A percentile compares a stretch with the other conserved stretches of the same genome.
These are phyloP conservation scores for Mycena epipterygia DNA, from an alignment of 768 basidiomycete species.

Conservation along the genomic window DNA sequence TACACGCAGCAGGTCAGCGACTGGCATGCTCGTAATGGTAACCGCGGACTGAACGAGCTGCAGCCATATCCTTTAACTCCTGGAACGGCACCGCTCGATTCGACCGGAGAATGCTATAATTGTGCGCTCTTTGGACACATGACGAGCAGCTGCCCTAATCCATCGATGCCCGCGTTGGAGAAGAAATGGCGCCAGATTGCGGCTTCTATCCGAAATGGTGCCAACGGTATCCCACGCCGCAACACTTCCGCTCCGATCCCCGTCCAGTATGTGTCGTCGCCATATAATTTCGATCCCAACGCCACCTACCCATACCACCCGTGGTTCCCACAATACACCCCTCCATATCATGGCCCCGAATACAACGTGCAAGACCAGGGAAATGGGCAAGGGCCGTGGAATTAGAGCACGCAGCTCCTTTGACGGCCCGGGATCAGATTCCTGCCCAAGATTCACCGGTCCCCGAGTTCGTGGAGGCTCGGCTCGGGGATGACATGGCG, in stretches of 20 bases:
- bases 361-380: slow-evolving; percentile 21
- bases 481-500: slow-evolving; percentile 5
- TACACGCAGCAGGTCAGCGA: slow-evolving; percentile 27
- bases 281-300: neutral
- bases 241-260: neutral
- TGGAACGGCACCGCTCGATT: slow-evolving; percentile 33
- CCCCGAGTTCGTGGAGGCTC: slow-evolving; percentile 18
- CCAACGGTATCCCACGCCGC: neutral
- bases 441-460: neutral
- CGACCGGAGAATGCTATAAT: slow-evolving; percentile 37
- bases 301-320: neutral
- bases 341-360: neutral
- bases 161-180: slow-evolving; percentile 29
- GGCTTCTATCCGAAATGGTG: neutral
- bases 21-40: neutral
- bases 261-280: neutral
- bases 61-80: slow-evolving; percentile 39
- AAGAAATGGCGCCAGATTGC: slow-evolving; percentile 36
- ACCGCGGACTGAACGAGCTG: slow-evolving; percentile 12
- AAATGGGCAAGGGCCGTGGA: slow-evolving; percentile 26
- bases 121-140: slow-evolving; percentile 37
- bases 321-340: neutral
- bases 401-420: slow-evolving; percentile 17
- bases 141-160: slow-evolving; percentile 4
- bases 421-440: neutral